Evolutionary conservation across 2,329 filamentous ascomycete species (phyloP), one percentile per base, ranked within the genome.

Genomic region (Xenoacremonium recifei): DNA sequence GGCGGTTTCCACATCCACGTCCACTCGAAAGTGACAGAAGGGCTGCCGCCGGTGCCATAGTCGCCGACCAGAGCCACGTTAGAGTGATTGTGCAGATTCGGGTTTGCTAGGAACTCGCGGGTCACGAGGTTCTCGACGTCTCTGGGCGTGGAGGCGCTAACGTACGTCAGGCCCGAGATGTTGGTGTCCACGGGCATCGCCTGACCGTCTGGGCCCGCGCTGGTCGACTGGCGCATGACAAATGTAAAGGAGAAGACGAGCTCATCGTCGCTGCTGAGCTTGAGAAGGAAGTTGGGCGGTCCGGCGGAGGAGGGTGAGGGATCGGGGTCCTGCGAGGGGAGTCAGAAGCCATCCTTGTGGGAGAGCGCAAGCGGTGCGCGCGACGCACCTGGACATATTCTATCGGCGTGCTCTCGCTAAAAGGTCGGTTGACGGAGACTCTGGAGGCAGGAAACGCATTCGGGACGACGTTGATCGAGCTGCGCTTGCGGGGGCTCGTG

Each of bases 1-100:
- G 93, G 93, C 7, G 93, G 89, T 61, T 87, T 89, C 90, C 92
- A 99, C 72, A 86, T 93, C 93, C 93, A 99, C 6, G 85, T 84
- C 90, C 92, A 99, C 51, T 92, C 86, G 61, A 96, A 96, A 23
- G 89, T 84, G 21, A 95, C 85, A 2, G 89, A 92, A 6, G 85
- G 73, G 57, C 75, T 88, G n/a, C 92, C 91, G 21, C 78, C 82
- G 0, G 93, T 99, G 3, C 80, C 78, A 61, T 87, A 96, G 63
- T 96, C 90, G 3, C 93, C 93, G n/a, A 99, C 84, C 33, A 97
- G 76, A 59, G 95, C 87, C 29, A 99, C 93, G 61, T 97, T 97
- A 40, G 90, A 79, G 61, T 96, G 97, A 64, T 95, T 97, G 72
- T 99, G 93, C 42, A 99, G 73, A 60, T 99, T 99, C 1, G 93